Percentiles rank a stretch among this genome's conserved stretches.
These are phyloP conservation scores for Gypsophila paniculata DNA, from an alignment of 179 eudicot genomes.

Conservation along the genomic window DNA sequence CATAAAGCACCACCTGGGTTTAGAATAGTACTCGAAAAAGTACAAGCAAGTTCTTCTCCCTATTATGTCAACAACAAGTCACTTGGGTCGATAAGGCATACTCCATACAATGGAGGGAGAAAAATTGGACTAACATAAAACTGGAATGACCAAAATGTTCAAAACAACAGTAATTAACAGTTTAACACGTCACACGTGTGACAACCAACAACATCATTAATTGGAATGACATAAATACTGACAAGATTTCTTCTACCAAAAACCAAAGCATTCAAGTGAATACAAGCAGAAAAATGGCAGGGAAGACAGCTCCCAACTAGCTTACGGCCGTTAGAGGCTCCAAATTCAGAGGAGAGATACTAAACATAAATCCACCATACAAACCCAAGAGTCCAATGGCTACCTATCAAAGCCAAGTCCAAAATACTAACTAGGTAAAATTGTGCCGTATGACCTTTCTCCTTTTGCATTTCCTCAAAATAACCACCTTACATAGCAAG, in stretches of 20 bases:
- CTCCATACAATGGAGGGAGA: not conserved
- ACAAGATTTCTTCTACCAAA: not conserved
- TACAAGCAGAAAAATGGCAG: not conserved
- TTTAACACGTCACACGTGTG: too few species aligned
- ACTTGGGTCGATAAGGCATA: slow-evolving; percentile 2
- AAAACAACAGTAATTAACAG: not conserved
- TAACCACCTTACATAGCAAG: not conserved
- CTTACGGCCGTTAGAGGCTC: not conserved
- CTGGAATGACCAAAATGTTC: not conserved
- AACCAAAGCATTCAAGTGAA: not conserved
- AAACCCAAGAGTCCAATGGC: not conserved
- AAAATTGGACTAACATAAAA: not conserved
- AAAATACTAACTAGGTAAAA: not conserved
- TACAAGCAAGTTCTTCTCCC: slow-evolving; percentile 4
- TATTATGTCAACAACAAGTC: not conserved
- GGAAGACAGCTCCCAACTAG: not conserved
- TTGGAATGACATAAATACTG: not conserved
- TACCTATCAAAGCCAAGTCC: not conserved
- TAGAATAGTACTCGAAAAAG: slow-evolving; percentile 13
- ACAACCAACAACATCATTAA: not conserved
- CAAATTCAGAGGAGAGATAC: not conserved
- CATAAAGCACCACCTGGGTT: slow-evolving; percentile 14
- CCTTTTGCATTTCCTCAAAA: not conserved
- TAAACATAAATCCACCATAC: not conserved
- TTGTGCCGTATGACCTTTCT: not conserved